Evolutionary conservation across 2,329 filamentous ascomycete genomes (phyloP).

Genomic region (Penicillium freii): DNA sequence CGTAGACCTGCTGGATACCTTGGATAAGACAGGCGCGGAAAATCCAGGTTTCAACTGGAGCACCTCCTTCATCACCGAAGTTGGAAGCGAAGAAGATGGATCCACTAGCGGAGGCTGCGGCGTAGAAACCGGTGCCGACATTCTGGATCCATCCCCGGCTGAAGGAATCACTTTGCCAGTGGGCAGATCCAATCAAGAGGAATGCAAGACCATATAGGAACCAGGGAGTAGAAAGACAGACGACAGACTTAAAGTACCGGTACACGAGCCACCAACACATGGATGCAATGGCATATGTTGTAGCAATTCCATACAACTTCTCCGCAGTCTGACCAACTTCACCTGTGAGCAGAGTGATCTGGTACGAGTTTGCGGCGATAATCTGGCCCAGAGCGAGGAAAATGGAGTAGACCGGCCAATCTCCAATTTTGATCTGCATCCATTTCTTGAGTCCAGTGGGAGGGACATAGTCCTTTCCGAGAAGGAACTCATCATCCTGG

Average conservation of each 20-base stretch:
- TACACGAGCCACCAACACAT: slow-evolving; percentile 63
- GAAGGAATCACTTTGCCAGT: slow-evolving; percentile 45
- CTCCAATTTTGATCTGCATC: slow-evolving; percentile 57
- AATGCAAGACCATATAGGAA: slow-evolving; percentile 63
- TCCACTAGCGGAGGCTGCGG: slow-evolving; percentile 61
- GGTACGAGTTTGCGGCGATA: slow-evolving; percentile 65
- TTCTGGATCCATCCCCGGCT: slow-evolving; percentile 57
- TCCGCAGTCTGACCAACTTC: slow-evolving; percentile 58
- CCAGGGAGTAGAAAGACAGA: slow-evolving; percentile 59
- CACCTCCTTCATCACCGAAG: slow-evolving; percentile 63
- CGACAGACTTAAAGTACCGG: slow-evolving; percentile 57
- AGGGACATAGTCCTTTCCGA: slow-evolving; percentile 57
- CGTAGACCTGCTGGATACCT: slow-evolving; percentile 65
- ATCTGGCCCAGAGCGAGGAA: slow-evolving; percentile 62
- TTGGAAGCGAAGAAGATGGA: slow-evolving; percentile 66
- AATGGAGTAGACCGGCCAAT: slow-evolving; percentile 65
- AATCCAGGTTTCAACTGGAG: slow-evolving; percentile 63
- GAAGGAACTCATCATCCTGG: slow-evolving; percentile 53
- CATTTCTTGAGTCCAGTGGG: slow-evolving; percentile 57
- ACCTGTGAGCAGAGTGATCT: slow-evolving; percentile 68
- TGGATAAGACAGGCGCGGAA: slow-evolving; percentile 65
- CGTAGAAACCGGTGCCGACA: slow-evolving; percentile 61
- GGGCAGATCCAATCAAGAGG: slow-evolving; percentile 60
- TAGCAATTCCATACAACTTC: slow-evolving; percentile 61
- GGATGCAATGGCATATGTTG: slow-evolving; percentile 58